Percentiles rank a stretch among this genome's conserved stretches.
phyloP scores from a whole-genome alignment of 306 rosid species.

The Chamaecrista fasciculata region DNA sequence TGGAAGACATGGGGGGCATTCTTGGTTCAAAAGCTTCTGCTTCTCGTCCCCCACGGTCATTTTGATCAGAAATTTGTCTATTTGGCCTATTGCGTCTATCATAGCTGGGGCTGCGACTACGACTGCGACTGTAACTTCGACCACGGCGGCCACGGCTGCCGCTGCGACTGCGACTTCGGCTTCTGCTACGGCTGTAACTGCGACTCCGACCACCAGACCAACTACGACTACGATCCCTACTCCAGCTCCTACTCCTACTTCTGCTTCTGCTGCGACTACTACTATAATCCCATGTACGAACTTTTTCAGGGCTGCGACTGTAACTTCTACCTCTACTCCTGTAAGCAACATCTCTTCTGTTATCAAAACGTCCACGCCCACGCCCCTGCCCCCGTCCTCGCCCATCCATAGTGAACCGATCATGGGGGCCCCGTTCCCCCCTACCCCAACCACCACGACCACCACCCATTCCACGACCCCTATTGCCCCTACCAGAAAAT shows the following conservation, averaged over 20 bases:
- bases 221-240: conserved; percentile 51
- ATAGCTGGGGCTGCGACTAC: conserved; percentile 40
- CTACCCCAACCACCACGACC: conserved; percentile 76
- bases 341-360: conserved; percentile 55
- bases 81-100: conserved; percentile 45
- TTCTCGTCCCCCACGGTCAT: conserved; percentile 30
- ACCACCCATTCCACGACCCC: conserved; percentile 80
- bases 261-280: conserved; percentile 46
- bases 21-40: conserved; percentile 41
- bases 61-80: conserved; percentile 34
- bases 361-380: conserved; percentile 84
- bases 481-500: conserved; percentile 69
- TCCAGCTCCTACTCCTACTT: conserved; percentile 50
- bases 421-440: conserved; percentile 57
- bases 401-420: conserved; percentile 63
- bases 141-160: conserved; percentile 37
- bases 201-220: conserved; percentile 52
- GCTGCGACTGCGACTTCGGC: conserved; percentile 45
- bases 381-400: conserved; percentile 85
- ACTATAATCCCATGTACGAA: conserved; percentile 77
- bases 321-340: conserved; percentile 76
- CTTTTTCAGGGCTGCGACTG: conserved; percentile 92
- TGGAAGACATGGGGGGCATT: conserved; percentile 35
- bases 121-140: conserved; percentile 47
- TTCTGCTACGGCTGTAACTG: conserved; percentile 51